These are phyloP conservation scores for Claviceps capensis DNA, from an alignment of 2,329 filamentous ascomycete species.

Conservation along the genomic window DNA sequence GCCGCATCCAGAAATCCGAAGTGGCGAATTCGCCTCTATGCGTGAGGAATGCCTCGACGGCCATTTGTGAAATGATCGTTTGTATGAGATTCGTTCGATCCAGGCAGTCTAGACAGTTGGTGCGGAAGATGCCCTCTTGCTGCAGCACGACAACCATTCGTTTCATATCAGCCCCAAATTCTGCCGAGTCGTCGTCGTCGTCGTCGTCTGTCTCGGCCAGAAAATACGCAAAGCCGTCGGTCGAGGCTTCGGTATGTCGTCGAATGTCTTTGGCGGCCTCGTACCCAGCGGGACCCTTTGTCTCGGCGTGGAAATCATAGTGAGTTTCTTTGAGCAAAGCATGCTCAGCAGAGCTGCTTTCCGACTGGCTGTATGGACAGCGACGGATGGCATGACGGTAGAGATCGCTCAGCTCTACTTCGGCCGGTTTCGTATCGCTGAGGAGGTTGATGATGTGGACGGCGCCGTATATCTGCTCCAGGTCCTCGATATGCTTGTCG, in stretches of 20 bases:
- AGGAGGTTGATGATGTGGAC: conserved; percentile 89
- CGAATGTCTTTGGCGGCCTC: conserved; percentile 81
- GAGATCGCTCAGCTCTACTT: conserved; percentile 67
- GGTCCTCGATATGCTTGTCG: conserved; percentile 82
- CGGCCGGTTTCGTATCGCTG: conserved; percentile 77
- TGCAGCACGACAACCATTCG: conserved; percentile 61
- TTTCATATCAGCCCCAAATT: conserved; percentile 23
- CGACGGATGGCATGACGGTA: conserved; percentile 67
- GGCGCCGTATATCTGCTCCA: conserved; percentile 76
- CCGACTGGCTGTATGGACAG: conserved; percentile 54
- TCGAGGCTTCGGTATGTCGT: conserved; percentile 61
- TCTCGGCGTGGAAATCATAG: conserved; percentile 95
- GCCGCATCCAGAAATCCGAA: conserved; percentile 80
- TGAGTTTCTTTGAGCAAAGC: conserved; percentile 68
- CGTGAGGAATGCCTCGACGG: conserved; percentile 67
- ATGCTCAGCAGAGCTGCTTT: conserved; percentile 47
- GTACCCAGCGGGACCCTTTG: conserved; percentile 72
- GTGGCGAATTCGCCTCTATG: conserved; percentile 57
- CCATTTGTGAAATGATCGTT: conserved; percentile 89
- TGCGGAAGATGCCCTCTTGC: conserved; percentile 90
- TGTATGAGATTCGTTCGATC: conserved; percentile 95
- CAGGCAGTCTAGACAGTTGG: conserved; percentile 90
- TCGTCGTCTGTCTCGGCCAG: conserved; percentile 54
- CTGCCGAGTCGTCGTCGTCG: conserved; percentile 45
- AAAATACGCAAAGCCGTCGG: conserved; percentile 86